These are phyloP conservation scores for Colletotrichum camelliae DNA, from an alignment of 2,329 filamentous ascomycete species.

Conservation along the genomic window DNA sequence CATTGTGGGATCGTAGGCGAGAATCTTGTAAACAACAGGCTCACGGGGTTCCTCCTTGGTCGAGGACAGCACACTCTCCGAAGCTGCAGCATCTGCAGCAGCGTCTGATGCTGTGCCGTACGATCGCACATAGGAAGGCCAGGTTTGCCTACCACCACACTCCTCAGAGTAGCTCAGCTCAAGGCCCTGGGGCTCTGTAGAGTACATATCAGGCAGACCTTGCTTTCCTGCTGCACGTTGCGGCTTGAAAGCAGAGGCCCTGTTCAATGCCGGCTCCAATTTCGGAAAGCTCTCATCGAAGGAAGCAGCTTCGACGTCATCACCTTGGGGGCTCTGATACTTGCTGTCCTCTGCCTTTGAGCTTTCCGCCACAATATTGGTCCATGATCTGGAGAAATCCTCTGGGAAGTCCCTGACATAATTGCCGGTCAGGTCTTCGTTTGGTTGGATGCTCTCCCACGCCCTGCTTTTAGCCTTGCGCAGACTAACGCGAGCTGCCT, in stretches of 20 bases:
- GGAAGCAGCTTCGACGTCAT: constrained; percentile 37
- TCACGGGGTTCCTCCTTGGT: constrained; percentile 15
- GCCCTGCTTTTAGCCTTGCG: constrained; percentile 20
- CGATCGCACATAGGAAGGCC: constrained; percentile 40
- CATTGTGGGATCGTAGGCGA: constrained; percentile 68
- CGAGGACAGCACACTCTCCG: neutral
- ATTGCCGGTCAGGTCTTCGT: constrained; percentile 47
- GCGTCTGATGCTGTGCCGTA: constrained; percentile 28
- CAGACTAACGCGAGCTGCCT: constrained; percentile 7
- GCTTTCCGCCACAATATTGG: constrained; percentile 19
- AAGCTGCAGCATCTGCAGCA: neutral
- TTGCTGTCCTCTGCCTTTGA: constrained; percentile 13
- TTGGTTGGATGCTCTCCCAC: constrained; percentile 2
- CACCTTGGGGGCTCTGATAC: constrained; percentile 22
- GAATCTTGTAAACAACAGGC: constrained; percentile 62
- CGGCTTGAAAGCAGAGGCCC: constrained; percentile 16
- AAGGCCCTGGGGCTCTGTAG: constrained; percentile 50
- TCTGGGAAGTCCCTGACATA: constrained; percentile 58
- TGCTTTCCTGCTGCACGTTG: constrained; percentile 10
- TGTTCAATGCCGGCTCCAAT: constrained; percentile 36
- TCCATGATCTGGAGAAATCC: constrained; percentile 52
- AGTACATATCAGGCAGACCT: constrained; percentile 42
- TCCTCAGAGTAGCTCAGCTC: constrained; percentile 54
- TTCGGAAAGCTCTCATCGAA: constrained; percentile 48
- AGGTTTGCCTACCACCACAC: constrained; percentile 36